Percentiles rank a stretch among this genome's conserved stretches.
phyloP scores from a whole-genome alignment of 345 rosid genomes.

The Acer campestre region DNA sequence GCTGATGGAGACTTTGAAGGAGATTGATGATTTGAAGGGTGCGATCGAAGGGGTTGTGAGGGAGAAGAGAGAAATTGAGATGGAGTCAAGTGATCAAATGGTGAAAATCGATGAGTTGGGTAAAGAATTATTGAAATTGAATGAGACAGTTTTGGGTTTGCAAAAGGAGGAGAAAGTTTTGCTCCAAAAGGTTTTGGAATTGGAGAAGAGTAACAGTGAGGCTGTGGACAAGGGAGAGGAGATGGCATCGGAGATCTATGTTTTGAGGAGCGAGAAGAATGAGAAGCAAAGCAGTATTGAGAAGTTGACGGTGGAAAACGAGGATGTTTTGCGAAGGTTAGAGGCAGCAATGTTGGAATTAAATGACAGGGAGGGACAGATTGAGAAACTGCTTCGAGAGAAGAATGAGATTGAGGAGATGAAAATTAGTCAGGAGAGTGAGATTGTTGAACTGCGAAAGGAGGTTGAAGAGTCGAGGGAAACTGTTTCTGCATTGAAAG shows the following conservation, averaged over 20 bases:
- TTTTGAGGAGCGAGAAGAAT: conserved; percentile 38
- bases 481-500: conserved; percentile 31
- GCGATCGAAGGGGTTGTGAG: conserved; percentile 34
- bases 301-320: conserved; percentile 34
- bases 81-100: conserved; percentile 28
- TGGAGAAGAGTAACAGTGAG: conserved; percentile 52
- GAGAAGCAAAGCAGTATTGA: conserved; percentile 38
- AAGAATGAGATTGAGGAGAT: conserved; percentile 49
- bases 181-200: conserved; percentile 29
- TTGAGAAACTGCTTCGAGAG: conserved; percentile 39
- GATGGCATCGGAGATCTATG: conserved; percentile 40
- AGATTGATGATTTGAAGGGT: conserved; percentile 36
- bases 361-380: conserved; percentile 33
- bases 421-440: conserved; percentile 37
- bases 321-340: conserved; percentile 23
- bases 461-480: conserved; percentile 42
- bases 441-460: conserved; percentile 39
- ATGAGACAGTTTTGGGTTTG: conserved; percentile 32
- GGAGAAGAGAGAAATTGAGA: conserved; percentile 46
- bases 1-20: conserved; percentile 29
- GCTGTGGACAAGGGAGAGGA: conserved; percentile 40
- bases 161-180: conserved; percentile 43
- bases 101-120: conserved; percentile 42
- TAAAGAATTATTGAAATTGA: conserved; percentile 29
- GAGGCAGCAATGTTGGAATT: conserved; percentile 24